phyloP scores from a whole-genome alignment of 1,139 yeast species.

The Lodderomyces parapsilosis region DNA sequence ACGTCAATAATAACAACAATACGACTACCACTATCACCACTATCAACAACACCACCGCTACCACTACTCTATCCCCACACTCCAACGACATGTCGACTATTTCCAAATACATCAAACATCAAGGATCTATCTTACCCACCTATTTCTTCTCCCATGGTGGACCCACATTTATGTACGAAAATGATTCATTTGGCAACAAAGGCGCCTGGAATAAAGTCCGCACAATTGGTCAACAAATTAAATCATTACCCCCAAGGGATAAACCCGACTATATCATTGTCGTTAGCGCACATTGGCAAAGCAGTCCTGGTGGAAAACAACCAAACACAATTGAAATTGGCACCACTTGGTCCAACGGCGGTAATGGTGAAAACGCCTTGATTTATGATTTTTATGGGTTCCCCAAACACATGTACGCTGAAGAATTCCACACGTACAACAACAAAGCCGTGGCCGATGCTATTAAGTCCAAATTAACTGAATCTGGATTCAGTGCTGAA shows the following conservation, averaged over 20 bases:
- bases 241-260: conserved; percentile 23
- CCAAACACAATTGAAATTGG: conserved; percentile 48
- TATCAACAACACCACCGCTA: not conserved
- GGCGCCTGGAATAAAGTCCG: conserved; percentile 61
- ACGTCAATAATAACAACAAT: not conserved
- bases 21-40: too few species aligned
- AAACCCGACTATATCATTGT: conserved; percentile 66
- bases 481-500: conserved; percentile 44
- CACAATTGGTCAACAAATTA: conserved; percentile 51
- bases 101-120: conserved; percentile 1
- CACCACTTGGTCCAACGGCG: conserved; percentile 5
- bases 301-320: too few species aligned
- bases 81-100: not conserved
- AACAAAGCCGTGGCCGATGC: conserved; percentile 42
- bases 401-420: conserved; percentile 61
- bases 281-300: conserved; percentile 79
- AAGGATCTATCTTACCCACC: conserved; percentile 41
- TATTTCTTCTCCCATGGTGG: conserved; percentile 78
- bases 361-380: conserved; percentile 27
- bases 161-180: conserved; percentile 63
- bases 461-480: conserved; percentile 39
- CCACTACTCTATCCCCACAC: not conserved
- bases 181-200: conserved; percentile 42
- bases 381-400: conserved; percentile 76
- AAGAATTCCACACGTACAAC: conserved; percentile 54